Evolutionary conservation across 345 rosid species (phyloP), one percentile per base, ranked within the genome.

Genomic region (Gossypium mustelinum): DNA sequence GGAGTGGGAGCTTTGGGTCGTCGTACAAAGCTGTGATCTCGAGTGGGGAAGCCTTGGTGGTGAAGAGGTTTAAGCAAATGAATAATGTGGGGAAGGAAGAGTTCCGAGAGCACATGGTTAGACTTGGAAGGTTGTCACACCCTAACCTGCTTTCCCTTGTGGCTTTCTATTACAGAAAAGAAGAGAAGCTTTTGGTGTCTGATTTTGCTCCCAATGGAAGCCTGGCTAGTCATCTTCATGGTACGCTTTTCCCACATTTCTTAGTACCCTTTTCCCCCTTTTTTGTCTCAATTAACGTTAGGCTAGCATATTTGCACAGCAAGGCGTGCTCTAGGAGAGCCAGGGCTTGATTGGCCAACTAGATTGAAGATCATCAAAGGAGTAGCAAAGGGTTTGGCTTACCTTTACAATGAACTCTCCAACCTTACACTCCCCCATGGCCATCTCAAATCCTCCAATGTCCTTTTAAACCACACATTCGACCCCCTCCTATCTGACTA

Each of bases 361-460:
- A 82, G 98, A 9, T 77, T 92, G 59, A 89, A 85, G 88, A 90
- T 94, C 73, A 84, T 89, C 34, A 88, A 82, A 85, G 98, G 98
- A 74, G 96, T 92, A 9, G 87, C 96, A 0, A 82, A 74, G 74
- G 98, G 96, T 1, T 69, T 94, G 73, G 87, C 82, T 41, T 85
- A 90, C 82, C 94, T 92, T 27, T 86, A 83, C 79, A 75, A 78
- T 76, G 89, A 86, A 27, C 85, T 92, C 39, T 88, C 96, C 0
- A 78, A 43, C 59, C 12, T 83, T 39, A 52, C 87, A 8, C 80
- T 92, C 6, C 96, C 97, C 34, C 97, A 90, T 51, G 98, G 97
- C 3, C 93, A 94, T 82, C 88, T 92, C 29, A 92, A 92, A 81
- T 92, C 98, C 24, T 92, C 98, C 52, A 94, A 94, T 66, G 93